Base-by-base conservation (phyloP, 2,329 filamentous ascomycete genomes). In the Gremmenia infestans region DNA sequence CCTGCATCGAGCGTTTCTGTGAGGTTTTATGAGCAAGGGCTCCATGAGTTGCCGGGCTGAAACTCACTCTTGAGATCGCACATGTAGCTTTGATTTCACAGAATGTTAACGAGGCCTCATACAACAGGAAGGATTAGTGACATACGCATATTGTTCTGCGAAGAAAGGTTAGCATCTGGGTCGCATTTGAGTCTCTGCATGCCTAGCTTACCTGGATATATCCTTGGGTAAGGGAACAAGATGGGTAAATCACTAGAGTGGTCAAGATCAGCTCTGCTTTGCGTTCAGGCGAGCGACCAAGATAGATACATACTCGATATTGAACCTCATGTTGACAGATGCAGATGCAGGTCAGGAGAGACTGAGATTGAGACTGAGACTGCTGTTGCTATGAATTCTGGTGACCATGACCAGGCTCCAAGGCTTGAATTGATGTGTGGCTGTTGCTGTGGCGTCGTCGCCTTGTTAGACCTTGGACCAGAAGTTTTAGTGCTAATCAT, bases 1-100 rank as follows among this genome's bases (percentile, higher is more conserved):
- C 90, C 90, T 19, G 87, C 88, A 79, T 99, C 94, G 68, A 99
- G 86, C 19, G 94, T 97, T 72, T 78, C 74, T 76, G 37, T 7
- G 28, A 36, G 7, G 15, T n/a, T 48, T 19, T 8, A 47, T 66
- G 23, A 66, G 61, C 56, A 60, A 40, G 32, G 48, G 37, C 28
- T 49, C 36, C 15, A 45, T 23, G n/a, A 23, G 32, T 36, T 11
- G 11, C 14, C 28, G 37, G 42, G 32, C 17, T 45, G 23, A 42
- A 48, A 52, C 68, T 59, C 66, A 75, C 80, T 82, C 72, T 92
- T 92, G 72, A 92, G 82, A 77, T 91, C 88, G 70, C 86, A 89
- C 88, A 92, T 92, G 76, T 92, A 87, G 61, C 77, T 79, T 72
- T 69, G 72, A 54, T 23, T 50, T 54, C 42, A 46, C 42, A 43